Conservation (phyloP, 441 rosid genomes). For the Adansonia madagascariensis region DNA sequence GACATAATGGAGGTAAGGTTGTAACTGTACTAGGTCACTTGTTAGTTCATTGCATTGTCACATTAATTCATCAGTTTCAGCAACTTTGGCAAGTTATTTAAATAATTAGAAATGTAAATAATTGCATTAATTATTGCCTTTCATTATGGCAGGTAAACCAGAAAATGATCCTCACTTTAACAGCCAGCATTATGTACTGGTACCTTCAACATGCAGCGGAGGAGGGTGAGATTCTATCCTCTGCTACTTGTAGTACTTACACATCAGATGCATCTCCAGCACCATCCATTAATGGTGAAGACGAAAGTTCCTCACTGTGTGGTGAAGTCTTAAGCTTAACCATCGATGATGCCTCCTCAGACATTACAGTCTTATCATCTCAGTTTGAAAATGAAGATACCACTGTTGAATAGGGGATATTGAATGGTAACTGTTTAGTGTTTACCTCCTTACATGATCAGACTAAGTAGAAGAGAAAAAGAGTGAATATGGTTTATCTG, state of each 20-base stretch:
- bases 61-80: not conserved
- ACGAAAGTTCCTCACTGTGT: conserved; percentile 63
- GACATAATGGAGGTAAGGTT: conserved; percentile 80
- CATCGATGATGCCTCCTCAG: conserved; percentile 60
- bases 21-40: not conserved
- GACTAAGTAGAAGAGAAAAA: not conserved
- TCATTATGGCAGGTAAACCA: conserved; percentile 65
- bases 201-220: conserved; percentile 52
- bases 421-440: not conserved
- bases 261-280: conserved; percentile 68
- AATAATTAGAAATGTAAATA: not conserved
- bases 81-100: not conserved
- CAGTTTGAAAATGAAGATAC: conserved; percentile 52
- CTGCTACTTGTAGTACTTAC: conserved; percentile 26
- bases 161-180: conserved; percentile 68
- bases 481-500: not conserved
- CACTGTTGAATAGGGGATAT: not conserved
- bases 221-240: conserved; percentile 31
- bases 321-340: conserved; percentile 61
- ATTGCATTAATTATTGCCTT: not conserved
- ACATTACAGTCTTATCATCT: conserved; percentile 54
- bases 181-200: conserved; percentile 80
- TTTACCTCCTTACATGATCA: not conserved
- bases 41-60: not conserved
- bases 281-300: conserved; percentile 74